Base-by-base conservation (phyloP, 208 protist species). In the Leptomonas seymouri region DNA sequence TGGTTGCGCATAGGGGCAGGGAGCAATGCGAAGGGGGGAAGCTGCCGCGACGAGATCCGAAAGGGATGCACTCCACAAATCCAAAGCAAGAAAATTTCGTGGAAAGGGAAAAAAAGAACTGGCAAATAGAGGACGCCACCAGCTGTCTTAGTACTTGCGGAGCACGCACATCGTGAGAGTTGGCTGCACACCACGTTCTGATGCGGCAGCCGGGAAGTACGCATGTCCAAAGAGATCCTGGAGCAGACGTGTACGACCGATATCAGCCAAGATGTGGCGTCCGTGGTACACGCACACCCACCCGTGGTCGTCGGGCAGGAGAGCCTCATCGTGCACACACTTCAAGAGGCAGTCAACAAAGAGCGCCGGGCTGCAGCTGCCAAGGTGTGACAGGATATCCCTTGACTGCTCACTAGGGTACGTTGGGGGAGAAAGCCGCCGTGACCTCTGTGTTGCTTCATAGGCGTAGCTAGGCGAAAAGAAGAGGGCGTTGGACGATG, bases 251-350 rank as follows among this genome's bases (percentile, higher is more conserved):
- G 62, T 53, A 7, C 62, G 62, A 3, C 71, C 71, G 0, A 56
- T 27, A 18, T 70, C 71, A 2, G 62, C 51, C 25, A 53, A 9
- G 21, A 76, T 59, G 57, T 76, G 71, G 11, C 68, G 73, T 1
- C 78, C 78, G 46, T 56, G 67, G 55, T 73, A 83, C 46, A 83
- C 28, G 55, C 63, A 78, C 0, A 77, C 73, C 78, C 78, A 83
- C 14, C 66, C 66, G 16, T 61, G 64, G 25, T 67, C 48, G 31
- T 83, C 78, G 16, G 60, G 18, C 44, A 83, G 27, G 14, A 53
- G 54, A 8, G 72, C 72, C 27, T 83, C 78, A 31, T 83, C 78
- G n/a, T 64, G 72, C 16, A 68, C 45, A 45, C 72, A 78, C 45
- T 73, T 63, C 18, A 83, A 45, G 11, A 83, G 54, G 27, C 72